Conservation (phyloP, 2,329 filamentous ascomycete genomes). For the Paecilomyces variotii region DNA sequence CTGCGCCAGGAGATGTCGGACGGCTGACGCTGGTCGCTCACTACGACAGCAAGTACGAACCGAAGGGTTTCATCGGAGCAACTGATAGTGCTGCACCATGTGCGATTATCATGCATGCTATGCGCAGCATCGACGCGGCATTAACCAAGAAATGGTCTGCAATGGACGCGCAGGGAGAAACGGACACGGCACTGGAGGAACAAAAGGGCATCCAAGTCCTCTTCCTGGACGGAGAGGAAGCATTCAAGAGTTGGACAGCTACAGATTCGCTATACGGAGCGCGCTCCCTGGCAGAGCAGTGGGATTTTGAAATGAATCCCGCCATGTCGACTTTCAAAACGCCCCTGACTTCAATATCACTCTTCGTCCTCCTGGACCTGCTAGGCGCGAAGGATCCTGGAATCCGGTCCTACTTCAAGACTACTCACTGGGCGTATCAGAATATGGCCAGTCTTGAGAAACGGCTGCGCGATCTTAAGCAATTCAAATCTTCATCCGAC, state of each 20-base stretch:
- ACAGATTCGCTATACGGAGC: conserved; percentile 84
- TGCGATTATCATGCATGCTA: conserved; percentile 83
- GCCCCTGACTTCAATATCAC: conserved; percentile 67
- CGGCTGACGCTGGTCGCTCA: conserved; percentile 84
- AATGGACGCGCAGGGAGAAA: conserved; percentile 54
- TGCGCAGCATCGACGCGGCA: conserved; percentile 69
- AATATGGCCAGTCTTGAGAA: conserved; percentile 65
- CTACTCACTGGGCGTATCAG: conserved; percentile 89
- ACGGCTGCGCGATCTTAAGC: conserved; percentile 58
- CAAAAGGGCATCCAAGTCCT: conserved; percentile 81
- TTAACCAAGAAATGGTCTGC: conserved; percentile 73
- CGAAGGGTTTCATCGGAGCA: conserved; percentile 83
- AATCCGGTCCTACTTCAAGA: conserved; percentile 79
- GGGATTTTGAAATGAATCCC: conserved; percentile 65
- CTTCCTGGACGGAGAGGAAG: conserved; percentile 89
- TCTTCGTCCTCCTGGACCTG: conserved; percentile 88
- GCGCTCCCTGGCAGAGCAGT: conserved; percentile 69
- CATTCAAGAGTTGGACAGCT: conserved; percentile 71
- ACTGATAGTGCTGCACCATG: conserved; percentile 91
- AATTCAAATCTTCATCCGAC: conserved; percentile 56
- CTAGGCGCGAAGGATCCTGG: conserved; percentile 61
- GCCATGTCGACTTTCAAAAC: conserved; percentile 67
- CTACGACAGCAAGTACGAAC: conserved; percentile 77
- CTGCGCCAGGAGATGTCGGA: conserved; percentile 63
- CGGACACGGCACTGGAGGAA: conserved; percentile 52